Evolutionary conservation across 1,284 basidiomycete genomes (phyloP), one percentile per base, ranked within the genome.

Genomic region (Sparassis latifolia): DNA sequence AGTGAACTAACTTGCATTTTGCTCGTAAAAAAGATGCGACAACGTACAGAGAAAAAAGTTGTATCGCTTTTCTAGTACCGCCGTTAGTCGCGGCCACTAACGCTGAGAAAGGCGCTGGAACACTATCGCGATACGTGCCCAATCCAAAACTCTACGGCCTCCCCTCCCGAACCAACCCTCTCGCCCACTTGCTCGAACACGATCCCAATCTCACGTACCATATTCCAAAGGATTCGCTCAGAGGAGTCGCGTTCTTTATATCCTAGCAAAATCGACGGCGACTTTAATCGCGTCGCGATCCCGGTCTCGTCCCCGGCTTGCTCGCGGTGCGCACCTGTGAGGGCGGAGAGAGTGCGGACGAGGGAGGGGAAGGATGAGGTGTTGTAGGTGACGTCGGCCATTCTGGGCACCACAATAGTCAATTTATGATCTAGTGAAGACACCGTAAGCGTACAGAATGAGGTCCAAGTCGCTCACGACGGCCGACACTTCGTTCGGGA

Each of bases 331-430:
- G 72, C 55, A 9, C 58, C 58, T 31, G 78, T 50, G 10, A 89
- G 67, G 1, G 62, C 63, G 3, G 69, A 64, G 28, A 89, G 65
- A 0, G 83, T 87, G 32, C 68, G 66, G 20, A 85, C 66, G 39
- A 90, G 76, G 0, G 83, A 70, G 4, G 85, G 78, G 67, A 94
- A 95, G 1, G 89, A 89, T 1, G 82, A 69, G 0, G 88, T 91
- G 68, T 94, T 94, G 71, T 94, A 94, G 0, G 90, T 86, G 6
- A 94, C 89, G 61, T 95, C 92, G 10, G 91, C 89, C 79, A 93
- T 91, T 50, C 91, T 91, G 44, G 4, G 37, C 33, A 30, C n/a
- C 20, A 37, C 40, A 7, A 31, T 35, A 41, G 6, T 20, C 3
- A 35, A 28, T 40, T 39, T 33, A 43, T 33, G 37, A 39, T 20